Base-by-base conservation (phyloP, 257 asterid genomes). In the Cruciata laevipes region DNA sequence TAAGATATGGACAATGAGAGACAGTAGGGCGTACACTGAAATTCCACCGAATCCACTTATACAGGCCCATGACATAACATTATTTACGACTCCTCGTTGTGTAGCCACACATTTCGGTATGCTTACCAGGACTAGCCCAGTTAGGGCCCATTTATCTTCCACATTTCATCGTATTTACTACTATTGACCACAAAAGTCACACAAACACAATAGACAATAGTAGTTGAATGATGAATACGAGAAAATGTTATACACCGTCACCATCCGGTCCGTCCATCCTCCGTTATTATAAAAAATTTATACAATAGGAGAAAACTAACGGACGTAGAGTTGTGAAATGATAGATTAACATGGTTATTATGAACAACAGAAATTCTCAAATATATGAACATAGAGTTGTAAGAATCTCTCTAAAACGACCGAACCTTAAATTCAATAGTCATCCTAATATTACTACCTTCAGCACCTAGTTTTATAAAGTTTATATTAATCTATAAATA, bases 1-100 rank as follows among this genome's bases (percentile, higher is more conserved):
- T 68, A 25, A n/a, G 76, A 67, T 66, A 55, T 55, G 63, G 65
- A 30, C 42, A 61, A 71, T 31, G 21, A 37, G 65, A 59, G 69
- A 0, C 67, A 42, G 31, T 38, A 61, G 52, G 73, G 65, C 21
- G 68, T 67, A 56, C 37, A 71, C 65, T 72, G 55, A 47, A 47
- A 16, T 47, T 47, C 71, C 77, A 47, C 58, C 66, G 44, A 44
- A 69, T 52, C 61, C 13, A 35, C 37, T 53, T 53, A 59, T 65
- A 25, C 49, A 62, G 76, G 67, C 76, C 62, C 76, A 57, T 40
- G 23, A 30, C 7, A 11, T 18, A 32, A 62, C 49, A 33, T 18
- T 17, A 33, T 18, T 17, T 62, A 33, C 49, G 9, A 18, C 16
- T 2, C 25, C 14, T 32, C 4, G 10, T 5, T 1, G 16, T 16